A percentile compares a stretch with the other conserved stretches of the same genome.
phyloP scores from a whole-genome alignment of 305 asterid species.

The Fraxinus floribunda region DNA sequence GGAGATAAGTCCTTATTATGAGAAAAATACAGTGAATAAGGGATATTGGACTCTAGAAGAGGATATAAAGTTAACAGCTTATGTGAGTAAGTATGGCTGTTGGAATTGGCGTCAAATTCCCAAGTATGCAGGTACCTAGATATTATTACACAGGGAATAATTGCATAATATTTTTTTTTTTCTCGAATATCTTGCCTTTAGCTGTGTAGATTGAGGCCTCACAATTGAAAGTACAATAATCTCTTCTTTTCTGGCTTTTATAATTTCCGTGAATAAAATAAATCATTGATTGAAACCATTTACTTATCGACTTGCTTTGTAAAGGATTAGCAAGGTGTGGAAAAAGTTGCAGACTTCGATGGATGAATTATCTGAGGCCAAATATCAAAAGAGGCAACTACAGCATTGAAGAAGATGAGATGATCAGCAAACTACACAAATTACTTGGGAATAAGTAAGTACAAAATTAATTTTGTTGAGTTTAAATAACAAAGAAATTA shows the following conservation, averaged over 20 bases:
- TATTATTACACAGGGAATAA: background rate
- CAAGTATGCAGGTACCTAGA: background rate
- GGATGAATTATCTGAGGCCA: constrained; percentile 39
- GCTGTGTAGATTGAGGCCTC: background rate
- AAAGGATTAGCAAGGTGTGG: constrained; percentile 31
- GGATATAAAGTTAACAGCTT: background rate
- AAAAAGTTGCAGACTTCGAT: constrained; percentile 36
- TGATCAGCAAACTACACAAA: constrained; percentile 27
- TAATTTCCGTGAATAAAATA: background rate
- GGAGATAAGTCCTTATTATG: background rate
- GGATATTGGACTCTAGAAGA: background rate
- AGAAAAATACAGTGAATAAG: background rate
- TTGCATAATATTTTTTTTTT: background rate
- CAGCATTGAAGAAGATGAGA: constrained; percentile 32
- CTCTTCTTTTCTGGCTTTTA: background rate
- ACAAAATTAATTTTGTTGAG: background rate
- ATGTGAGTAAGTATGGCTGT: background rate
- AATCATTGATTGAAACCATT: background rate
- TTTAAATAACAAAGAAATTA: no score
- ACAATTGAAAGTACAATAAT: background rate
- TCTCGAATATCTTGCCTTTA: background rate
- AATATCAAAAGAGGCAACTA: constrained; percentile 33
- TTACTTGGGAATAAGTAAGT: constrained; percentile 29
- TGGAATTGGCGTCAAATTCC: background rate
- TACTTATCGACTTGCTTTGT: background rate